These are phyloP conservation scores for Carnegiea gigantea DNA, from an alignment of 179 eudicot genomes.

Conservation along the genomic window DNA sequence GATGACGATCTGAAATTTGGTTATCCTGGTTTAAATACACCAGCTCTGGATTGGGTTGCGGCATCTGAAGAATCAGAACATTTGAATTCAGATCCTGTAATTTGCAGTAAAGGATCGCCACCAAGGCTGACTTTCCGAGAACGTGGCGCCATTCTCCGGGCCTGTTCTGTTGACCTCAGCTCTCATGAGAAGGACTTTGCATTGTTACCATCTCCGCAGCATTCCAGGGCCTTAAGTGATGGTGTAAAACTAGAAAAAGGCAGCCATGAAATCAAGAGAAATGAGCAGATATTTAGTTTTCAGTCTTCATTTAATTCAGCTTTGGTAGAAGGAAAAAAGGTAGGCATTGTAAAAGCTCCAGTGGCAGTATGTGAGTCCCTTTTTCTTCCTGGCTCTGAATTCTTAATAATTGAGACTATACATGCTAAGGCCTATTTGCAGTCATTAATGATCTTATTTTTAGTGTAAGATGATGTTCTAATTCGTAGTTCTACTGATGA, in stretches of 20 bases:
- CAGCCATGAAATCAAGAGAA: slow-evolving; percentile 21
- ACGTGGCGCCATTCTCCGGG: slow-evolving; percentile 36
- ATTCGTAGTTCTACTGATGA: neutral
- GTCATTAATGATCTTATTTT: neutral
- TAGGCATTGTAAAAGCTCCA: slow-evolving; percentile 24
- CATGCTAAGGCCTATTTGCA: neutral
- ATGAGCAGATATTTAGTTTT: slow-evolving; percentile 20
- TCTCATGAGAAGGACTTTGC: slow-evolving; percentile 28
- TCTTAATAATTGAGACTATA: neutral
- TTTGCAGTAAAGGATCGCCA: slow-evolving; percentile 18
- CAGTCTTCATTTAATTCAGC: slow-evolving; percentile 39
- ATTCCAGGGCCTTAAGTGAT: slow-evolving; percentile 18
- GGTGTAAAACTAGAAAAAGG: slow-evolving; percentile 25
- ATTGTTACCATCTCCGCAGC: slow-evolving; percentile 31
- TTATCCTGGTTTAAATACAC: neutral
- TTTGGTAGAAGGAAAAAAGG: slow-evolving; percentile 33
- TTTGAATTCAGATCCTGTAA: slow-evolving; percentile 18
- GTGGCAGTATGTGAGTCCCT: neutral
- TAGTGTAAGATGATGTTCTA: neutral
- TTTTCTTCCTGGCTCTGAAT: neutral
- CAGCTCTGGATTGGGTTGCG: neutral
- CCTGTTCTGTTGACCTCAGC: slow-evolving; percentile 37
- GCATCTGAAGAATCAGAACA: slow-evolving; percentile 12
- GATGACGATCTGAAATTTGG: neutral
- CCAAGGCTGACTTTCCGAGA: slow-evolving; percentile 32